A percentile compares a stretch with the other conserved stretches of the same genome.
These are phyloP conservation scores for Fennellomyces sp. DNA, from an alignment of 371 early-diverging fungal species.

Conservation along the genomic window DNA sequence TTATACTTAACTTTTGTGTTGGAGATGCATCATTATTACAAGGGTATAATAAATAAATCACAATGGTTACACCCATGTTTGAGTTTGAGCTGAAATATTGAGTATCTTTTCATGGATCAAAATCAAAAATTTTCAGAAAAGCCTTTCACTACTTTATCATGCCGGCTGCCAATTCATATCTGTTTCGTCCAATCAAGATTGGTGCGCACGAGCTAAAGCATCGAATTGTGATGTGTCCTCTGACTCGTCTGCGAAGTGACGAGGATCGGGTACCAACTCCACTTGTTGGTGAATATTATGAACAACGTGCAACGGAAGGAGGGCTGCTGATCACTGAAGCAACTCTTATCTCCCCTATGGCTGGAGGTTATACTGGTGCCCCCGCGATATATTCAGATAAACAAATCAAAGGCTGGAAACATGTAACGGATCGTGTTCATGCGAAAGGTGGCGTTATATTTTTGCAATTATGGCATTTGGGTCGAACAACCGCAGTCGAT, in stretches of 20 bases:
- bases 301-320: conserved; percentile 56
- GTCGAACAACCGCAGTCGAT: conserved; percentile 6
- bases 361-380: conserved; percentile 31
- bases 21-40: too few relatives aligned
- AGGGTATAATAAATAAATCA: too few relatives aligned
- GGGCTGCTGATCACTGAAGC: conserved; percentile 66
- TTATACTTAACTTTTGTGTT: too few relatives aligned
- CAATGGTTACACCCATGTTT: too few relatives aligned
- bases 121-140: too few relatives aligned
- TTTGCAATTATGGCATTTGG: conserved; percentile 41
- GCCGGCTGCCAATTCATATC: too few relatives aligned
- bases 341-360: conserved; percentile 42
- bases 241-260: conserved; percentile 51
- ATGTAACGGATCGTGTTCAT: conserved; percentile 61
- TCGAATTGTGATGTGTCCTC: conserved; percentile 56
- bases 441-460: conserved; percentile 57
- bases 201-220: conserved; percentile 37
- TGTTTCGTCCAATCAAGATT: conserved; percentile 36
- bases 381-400: conserved; percentile 53
- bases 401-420: conserved; percentile 61
- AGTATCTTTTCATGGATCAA: too few relatives aligned
- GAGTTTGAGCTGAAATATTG: too few relatives aligned
- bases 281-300: conserved; percentile 54
- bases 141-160: too few relatives aligned
- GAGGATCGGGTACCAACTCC: conserved; percentile 25